A percentile compares a stretch with the other conserved stretches of the same genome.
Evolutionary conservation across 805 yeast genomes (phyloP).

Genomic region (Lachancea thermotolerans): DNA sequence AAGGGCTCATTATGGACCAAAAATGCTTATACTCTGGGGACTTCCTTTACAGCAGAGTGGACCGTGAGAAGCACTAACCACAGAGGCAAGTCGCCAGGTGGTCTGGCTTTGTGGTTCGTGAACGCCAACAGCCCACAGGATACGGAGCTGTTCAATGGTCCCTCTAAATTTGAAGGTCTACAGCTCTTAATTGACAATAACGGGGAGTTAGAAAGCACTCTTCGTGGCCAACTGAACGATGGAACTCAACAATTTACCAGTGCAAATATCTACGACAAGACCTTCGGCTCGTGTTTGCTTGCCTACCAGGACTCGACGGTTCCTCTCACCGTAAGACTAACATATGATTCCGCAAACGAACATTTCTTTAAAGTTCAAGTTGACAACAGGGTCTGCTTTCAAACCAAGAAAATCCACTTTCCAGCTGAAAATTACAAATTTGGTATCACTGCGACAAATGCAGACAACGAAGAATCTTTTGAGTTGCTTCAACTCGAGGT

Average conservation of each 20-base stretch:
- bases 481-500: slow-evolving; percentile 57
- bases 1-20: slow-evolving; percentile 44
- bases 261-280: slow-evolving; percentile 24
- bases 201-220: slow-evolving; percentile 41
- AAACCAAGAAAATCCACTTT: slow-evolving; percentile 48
- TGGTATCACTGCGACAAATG: slow-evolving; percentile 49
- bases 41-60: slow-evolving; percentile 52
- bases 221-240: slow-evolving; percentile 57
- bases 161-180: slow-evolving; percentile 54
- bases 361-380: slow-evolving; percentile 56
- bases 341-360: slow-evolving; percentile 40
- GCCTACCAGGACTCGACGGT: slow-evolving; percentile 61
- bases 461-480: slow-evolving; percentile 44
- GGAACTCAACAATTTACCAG: slow-evolving; percentile 36
- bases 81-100: slow-evolving; percentile 45
- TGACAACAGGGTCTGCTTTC: slow-evolving; percentile 65
- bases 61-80: slow-evolving; percentile 57
- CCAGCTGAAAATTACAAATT: slow-evolving; percentile 38
- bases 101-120: slow-evolving; percentile 53
- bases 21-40: slow-evolving; percentile 26
- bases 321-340: slow-evolving; percentile 61
- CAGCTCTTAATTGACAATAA: slow-evolving; percentile 52
- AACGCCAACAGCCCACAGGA: slow-evolving; percentile 28
- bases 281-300: slow-evolving; percentile 52
- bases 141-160: slow-evolving; percentile 46